Base-by-base conservation (phyloP, 2,329 filamentous ascomycete species). In the Beauveria australis region DNA sequence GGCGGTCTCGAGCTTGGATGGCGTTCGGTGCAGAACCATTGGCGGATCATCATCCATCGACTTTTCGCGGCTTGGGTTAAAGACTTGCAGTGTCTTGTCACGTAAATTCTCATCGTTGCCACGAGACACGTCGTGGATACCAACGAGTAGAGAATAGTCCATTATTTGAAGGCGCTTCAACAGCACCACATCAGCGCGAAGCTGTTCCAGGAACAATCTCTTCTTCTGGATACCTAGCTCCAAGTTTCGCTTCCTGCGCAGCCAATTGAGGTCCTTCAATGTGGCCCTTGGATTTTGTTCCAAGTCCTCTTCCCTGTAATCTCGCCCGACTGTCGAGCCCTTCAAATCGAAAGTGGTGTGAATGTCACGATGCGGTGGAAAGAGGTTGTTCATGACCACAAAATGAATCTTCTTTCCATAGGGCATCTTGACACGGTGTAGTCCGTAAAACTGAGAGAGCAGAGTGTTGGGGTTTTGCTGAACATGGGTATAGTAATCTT, bases 381-480 rank as follows among this genome's bases (percentile, higher is more conserved):
- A 99, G 18, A 99, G 83, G 73, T 99, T 99, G 79, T 99, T 99
- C 94, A 99, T 99, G 71, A 99, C 92, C 63, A 99, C 94, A 68
- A 99, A 99, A 75, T 99, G 94, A 60, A 97, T 97, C 78, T 99
- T 99, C 71, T 93, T 89, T 64, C 94, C 94, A 72, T 96, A 97
- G 0, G 93, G 92, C 79, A 97, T 95, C 81, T 99, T 99, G 69
- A 99, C 94, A 63, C 94, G 87, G 75, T 99, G 94, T 19, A 99
- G 81, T 53, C 94, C 94, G 71, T 97, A 99, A 71, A 99, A 99
- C 70, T 99, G 94, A 22, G 93, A 97, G 54, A 99, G 87, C 28
- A 99, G 81, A 0, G 95, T 99, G 75, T 99, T 96, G 7, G 94
- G 94, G 74, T 99, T 97, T 41, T 92, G 84, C 68, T 87, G 86